Evolutionary conservation across 768 basidiomycete genomes (phyloP).

Genomic region (Pholiota molesta): DNA sequence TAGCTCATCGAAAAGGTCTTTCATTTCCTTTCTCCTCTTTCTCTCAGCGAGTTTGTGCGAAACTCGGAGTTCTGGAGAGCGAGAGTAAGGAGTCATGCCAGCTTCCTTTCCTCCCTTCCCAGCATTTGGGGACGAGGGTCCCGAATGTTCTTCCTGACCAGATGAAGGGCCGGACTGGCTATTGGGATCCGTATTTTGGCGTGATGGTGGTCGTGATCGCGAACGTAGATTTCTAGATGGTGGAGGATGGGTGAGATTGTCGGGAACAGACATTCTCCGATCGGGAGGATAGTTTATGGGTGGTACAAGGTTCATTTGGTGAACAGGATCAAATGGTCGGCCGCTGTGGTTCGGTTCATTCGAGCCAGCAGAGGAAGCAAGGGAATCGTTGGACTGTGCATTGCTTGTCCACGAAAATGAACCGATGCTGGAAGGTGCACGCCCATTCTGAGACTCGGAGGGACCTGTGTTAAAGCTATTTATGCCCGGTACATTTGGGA

Average conservation of each 20-base stretch:
- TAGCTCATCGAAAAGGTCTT: constrained; percentile 96
- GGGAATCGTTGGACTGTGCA: constrained; percentile 36
- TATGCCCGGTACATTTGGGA: constrained; percentile 60
- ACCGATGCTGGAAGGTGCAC: constrained; percentile 62
- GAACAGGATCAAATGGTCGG: constrained; percentile 53
- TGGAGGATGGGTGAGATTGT: constrained; percentile 47
- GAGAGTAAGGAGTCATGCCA: constrained; percentile 83
- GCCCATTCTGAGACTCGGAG: constrained; percentile 60
- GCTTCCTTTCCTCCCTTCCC: constrained; percentile 49
- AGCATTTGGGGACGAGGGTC: constrained; percentile 38
- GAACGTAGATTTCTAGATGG: constrained; percentile 60
- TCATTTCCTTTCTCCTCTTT: constrained; percentile 98
- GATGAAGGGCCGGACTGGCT: constrained; percentile 40
- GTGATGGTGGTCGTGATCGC: constrained; percentile 73
- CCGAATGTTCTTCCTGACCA: constrained; percentile 47
- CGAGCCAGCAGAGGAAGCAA: constrained; percentile 39
- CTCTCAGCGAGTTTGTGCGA: constrained; percentile 98
- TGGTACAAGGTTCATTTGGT: constrained; percentile 55
- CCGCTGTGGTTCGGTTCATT: constrained; percentile 49
- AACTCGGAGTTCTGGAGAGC: constrained; percentile 91
- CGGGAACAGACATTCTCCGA: constrained; percentile 79
- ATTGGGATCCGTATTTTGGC: constrained; percentile 47
- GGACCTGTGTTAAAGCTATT: constrained; percentile 56
- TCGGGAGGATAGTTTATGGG: constrained; percentile 62
- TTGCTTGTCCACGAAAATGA: constrained; percentile 74